Conservation (phyloP, 2,329 filamentous ascomycete species). For the Arthrocladium fulminans region DNA sequence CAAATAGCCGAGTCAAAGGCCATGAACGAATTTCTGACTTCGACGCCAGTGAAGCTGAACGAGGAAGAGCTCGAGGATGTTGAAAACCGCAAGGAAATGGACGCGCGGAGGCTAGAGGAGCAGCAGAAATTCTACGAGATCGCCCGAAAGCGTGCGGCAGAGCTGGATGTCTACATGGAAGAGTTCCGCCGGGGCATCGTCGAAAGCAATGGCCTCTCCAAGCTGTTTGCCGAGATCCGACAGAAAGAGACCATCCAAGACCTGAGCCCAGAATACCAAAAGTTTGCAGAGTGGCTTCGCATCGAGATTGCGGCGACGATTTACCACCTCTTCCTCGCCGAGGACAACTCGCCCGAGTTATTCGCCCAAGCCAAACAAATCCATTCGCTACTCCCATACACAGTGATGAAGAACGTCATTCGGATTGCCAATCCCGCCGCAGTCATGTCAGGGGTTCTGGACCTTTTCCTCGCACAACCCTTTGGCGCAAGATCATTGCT, state of each 20-base stretch:
- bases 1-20: conserved; percentile 75
- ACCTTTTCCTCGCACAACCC: conserved; percentile 91
- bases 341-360: conserved; percentile 94
- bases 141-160: conserved; percentile 76
- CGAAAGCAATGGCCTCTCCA: conserved; percentile 73
- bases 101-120: conserved; percentile 81
- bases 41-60: conserved; percentile 61
- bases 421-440: conserved; percentile 91
- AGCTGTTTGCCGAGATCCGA: conserved; percentile 85
- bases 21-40: conserved; percentile 73
- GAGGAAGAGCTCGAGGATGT: conserved; percentile 83
- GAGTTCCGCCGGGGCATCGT: conserved; percentile 60
- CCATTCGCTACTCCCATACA: conserved; percentile 89
- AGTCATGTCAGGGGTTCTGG: conserved; percentile 91
- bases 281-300: conserved; percentile 95
- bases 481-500: conserved; percentile 83
- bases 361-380: conserved; percentile 92
- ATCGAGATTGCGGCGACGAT: conserved; percentile 95
- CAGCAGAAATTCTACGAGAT: conserved; percentile 94
- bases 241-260: conserved; percentile 81
- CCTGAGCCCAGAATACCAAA: conserved; percentile 89
- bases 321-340: conserved; percentile 93
- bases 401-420: conserved; percentile 90
- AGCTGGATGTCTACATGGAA: conserved; percentile 97
- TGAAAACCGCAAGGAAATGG: conserved; percentile 65